Percentiles rank a stretch among this genome's conserved stretches.
phyloP scores from a whole-genome alignment of 371 early-diverging fungal genomes.

The Smittium culicis region DNA sequence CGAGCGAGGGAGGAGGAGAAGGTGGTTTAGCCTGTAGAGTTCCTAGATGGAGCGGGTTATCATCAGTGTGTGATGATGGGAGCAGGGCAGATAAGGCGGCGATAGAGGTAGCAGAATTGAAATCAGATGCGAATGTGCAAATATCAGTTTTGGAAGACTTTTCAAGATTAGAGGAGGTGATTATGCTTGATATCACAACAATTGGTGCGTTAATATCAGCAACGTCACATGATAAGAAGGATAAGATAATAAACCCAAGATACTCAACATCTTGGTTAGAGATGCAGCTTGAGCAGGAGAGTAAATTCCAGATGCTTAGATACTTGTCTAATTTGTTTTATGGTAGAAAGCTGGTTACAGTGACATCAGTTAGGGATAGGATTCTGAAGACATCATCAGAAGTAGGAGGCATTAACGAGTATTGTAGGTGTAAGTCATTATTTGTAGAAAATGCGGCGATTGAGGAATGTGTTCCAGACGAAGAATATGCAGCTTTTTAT shows the following conservation, averaged over 20 bases:
- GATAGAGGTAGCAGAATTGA: neutral
- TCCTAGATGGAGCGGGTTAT: neutral
- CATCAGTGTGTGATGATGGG: neutral
- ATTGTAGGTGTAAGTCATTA: slow-evolving; percentile 5
- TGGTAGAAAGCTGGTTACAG: neutral
- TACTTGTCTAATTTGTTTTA: neutral
- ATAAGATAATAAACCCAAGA: neutral
- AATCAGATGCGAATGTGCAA: neutral
- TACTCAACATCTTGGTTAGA: slow-evolving; percentile 4
- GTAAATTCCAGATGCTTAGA: neutral
- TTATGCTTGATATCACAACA: slow-evolving; percentile 9
- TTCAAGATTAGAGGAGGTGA: neutral
- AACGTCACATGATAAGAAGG: neutral
- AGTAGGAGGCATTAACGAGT: slow-evolving; percentile 6
- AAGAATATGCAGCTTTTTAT: neutral
- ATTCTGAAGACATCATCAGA: neutral
- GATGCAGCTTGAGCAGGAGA: neutral
- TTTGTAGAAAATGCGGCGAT: neutral
- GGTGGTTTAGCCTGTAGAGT: neutral
- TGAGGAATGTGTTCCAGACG: slow-evolving; percentile 2
- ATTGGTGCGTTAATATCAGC: slow-evolving; percentile 1
- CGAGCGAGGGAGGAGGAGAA: neutral
- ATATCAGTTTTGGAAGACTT: neutral
- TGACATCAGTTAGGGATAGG: neutral
- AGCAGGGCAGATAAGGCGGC: neutral